phyloP scores from a whole-genome alignment of 2,329 filamentous ascomycete genomes.

The Exophiala aquamarina region DNA sequence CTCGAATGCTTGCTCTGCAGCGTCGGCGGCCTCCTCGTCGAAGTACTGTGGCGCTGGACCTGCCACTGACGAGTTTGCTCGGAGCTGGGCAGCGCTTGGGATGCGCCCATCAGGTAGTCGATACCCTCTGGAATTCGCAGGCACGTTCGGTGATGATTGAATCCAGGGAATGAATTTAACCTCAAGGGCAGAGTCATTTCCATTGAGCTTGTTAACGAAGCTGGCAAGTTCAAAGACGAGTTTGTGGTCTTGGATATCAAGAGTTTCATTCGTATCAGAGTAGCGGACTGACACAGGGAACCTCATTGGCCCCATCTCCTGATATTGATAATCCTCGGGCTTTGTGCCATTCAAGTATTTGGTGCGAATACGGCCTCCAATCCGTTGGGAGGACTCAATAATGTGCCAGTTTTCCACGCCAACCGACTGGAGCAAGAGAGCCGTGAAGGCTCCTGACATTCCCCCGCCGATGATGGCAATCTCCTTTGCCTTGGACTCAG shows the following conservation, averaged over 20 bases:
- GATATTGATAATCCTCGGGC: conserved; percentile 38
- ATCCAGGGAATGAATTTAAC: conserved; percentile 47
- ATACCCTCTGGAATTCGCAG: conserved; percentile 50
- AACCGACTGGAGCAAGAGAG: conserved; percentile 44
- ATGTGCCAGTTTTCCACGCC: conserved; percentile 49
- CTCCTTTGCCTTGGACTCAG: conserved; percentile 39
- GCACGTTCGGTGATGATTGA: conserved; percentile 50
- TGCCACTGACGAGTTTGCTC: conserved; percentile 44
- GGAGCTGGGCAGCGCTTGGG: conserved; percentile 52
- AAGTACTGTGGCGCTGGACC: conserved; percentile 4
- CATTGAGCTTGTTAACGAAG: conserved; percentile 43
- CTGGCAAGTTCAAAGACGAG: conserved; percentile 46
- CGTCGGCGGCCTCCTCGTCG: conserved; percentile 10
- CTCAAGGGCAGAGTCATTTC: conserved; percentile 34
- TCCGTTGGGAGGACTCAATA: conserved; percentile 41
- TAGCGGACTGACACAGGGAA: conserved; percentile 44
- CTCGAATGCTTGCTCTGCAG: conserved; percentile 3
- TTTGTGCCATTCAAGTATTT: conserved; percentile 42
- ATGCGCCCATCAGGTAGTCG: conserved; percentile 54
- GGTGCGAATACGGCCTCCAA: conserved; percentile 47
- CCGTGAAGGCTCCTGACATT: conserved; percentile 69
- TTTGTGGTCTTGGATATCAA: conserved; percentile 43
- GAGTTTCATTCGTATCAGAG: conserved; percentile 42
- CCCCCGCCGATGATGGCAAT: conserved; percentile 76
- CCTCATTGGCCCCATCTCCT: conserved; percentile 48